Evolutionary conservation across 1,139 yeast species (phyloP), one percentile per base, ranked within the genome.

Genomic region (Kodamaea suecica): DNA sequence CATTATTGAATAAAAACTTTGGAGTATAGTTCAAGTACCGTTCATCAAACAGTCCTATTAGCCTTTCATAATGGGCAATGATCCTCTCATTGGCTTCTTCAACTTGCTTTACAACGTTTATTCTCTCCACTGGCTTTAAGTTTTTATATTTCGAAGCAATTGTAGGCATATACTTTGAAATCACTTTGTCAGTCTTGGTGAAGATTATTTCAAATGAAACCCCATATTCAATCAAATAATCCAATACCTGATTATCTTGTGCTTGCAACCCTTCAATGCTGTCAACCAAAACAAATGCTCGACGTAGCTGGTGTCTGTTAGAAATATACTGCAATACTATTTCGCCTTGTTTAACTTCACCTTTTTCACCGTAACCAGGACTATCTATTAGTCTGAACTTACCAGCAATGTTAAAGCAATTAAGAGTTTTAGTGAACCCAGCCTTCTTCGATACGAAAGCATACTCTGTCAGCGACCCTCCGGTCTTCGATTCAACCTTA

Each of bases 351-450:
- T 66, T 59, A n/a, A 50, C 53, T 16, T 69, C 69, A 2, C 81
- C 88, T 47, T 66, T 74, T 16, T 59, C 66, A 2, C 97, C 97
- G 52, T 87, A 87, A 0, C 97, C 97, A 0, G 97, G 96, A 25
- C 87, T 76, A 53, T 87, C 97, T 2, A 87, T 73, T 5, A 87
- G 50, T 39, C 87, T 63, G 31, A 87, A 64, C 40, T 71, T 66
- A 31, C 76, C 73, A 1, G 83, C 83, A 13, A 86, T 60, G 38
- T 78, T 82, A 58, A 71, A 87, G 44, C 86, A 80, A 49, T 84
- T 84, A 50, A 87, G 59, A 4, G 92, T 80, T 48, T 81, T 79
- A 2, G 97, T 87, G 50, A 65, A 84, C 1, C 95, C 95, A 0
- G 88, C 87, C 35, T 67, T 64, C 36, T 62, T 69, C 4, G 83